Evolutionary conservation across 2,329 filamentous ascomycete genomes (phyloP), one percentile per base, ranked within the genome.

Genomic region (Chaetomiaceae sp.): DNA sequence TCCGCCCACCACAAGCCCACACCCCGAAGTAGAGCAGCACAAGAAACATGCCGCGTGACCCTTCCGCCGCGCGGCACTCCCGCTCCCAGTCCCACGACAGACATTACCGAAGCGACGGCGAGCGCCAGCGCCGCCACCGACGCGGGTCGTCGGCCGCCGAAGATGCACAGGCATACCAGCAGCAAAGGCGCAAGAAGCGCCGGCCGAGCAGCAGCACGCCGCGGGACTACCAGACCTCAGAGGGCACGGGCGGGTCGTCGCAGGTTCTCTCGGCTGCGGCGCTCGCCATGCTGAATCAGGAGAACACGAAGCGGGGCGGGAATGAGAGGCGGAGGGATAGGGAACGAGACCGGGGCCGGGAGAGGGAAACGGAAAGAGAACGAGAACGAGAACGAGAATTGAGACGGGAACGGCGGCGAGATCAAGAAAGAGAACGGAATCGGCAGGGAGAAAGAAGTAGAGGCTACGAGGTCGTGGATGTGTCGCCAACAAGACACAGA

Each of bases 31-130:
- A 26, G 12, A 19, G 20, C n/a, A n/a, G n/a, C n/a, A n/a, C 33
- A n/a, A 15, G 9, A 17, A 37, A 45, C 44, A 55, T 55, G 53
- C 44, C 53, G 45, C 51, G 51, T 38, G 41, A 49, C 41, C 45
- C 51, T 35, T 53, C 50, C 20, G 11, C 34, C 8, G 42, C 27
- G 12, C 50, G 45, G 19, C 42, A 30, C 32, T 43, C 38, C 20
- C 46, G 32, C 22, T 47, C 42, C 34, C 39, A 18, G 2, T 35
- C 19, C 45, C 42, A 32, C 38, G 33, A 47, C 44, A 42, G 22
- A 24, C 39, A 43, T 30, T 38, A 29, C 29, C 15, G 22, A 5
- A 24, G 22, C 22, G n/a, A 40, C 24, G 42, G 36, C 14, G 27
- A 46, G 22, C 38, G 45, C 18, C 29, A 45, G 1, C 46, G 40